Conservation (phyloP, 192 early-diverging fungal species). For the Gamsiella multidivaricata region DNA sequence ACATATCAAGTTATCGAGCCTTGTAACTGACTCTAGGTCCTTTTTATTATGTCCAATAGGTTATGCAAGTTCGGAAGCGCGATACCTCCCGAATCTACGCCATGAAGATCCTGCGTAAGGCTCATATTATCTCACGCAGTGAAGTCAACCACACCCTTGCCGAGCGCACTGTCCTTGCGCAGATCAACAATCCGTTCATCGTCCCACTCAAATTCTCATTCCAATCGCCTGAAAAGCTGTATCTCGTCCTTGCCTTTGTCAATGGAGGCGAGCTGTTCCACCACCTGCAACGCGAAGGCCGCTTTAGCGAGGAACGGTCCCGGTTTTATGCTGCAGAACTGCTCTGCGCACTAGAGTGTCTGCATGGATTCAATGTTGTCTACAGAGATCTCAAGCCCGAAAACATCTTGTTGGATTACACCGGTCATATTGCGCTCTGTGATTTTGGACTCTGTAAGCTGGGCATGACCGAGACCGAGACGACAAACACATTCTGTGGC, state of each 20-base stretch:
- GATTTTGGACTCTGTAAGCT: conserved; percentile 96
- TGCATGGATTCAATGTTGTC: conserved; percentile 93
- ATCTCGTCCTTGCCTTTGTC: conserved; percentile 94
- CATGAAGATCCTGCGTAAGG: conserved; percentile 95
- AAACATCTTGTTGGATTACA: conserved; percentile 94
- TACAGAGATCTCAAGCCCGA: conserved; percentile 96
- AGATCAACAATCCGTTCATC: conserved; percentile 93
- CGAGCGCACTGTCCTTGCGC: conserved; percentile 90
- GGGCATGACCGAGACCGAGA: conserved; percentile 93
- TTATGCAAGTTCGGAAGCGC: conserved; percentile 93
- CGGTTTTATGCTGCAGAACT: conserved; percentile 96
- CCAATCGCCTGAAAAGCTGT: conserved; percentile 94
- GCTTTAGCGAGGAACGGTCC: conserved; percentile 88
- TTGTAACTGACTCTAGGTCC: no score
- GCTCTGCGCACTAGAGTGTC: conserved; percentile 88
- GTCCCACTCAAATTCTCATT: conserved; percentile 95
- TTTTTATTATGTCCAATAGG: no score
- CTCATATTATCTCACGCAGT: conserved; percentile 90
- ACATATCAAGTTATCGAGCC: no score
- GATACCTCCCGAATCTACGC: conserved; percentile 96
- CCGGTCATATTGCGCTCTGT: conserved; percentile 93
- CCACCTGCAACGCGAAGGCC: conserved; percentile 89
- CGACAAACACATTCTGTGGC: conserved; percentile 95
- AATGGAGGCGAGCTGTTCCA: conserved; percentile 98
- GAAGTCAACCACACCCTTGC: conserved; percentile 96